Base-by-base conservation (phyloP, 768 basidiomycete species). In the Candolleomyces aberdarensis region DNA sequence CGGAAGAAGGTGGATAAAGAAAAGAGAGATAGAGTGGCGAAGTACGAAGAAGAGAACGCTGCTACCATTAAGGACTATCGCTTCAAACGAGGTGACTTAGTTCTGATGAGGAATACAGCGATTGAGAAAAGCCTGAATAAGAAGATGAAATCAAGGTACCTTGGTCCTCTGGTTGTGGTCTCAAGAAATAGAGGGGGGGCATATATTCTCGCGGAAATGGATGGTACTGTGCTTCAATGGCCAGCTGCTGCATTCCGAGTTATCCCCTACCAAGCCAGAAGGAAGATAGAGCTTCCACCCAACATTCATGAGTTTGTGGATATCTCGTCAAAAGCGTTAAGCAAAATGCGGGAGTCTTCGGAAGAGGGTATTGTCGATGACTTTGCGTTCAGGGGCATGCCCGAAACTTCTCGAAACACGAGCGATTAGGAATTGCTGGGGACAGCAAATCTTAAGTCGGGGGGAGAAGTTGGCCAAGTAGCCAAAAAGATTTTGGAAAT, bases 161-260 rank as follows among this genome's bases (percentile, higher is more conserved):
- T 75, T 13, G 79, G 78, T 17, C 78, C 77, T 0, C 71, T 74
- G 59, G 62, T 73, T 0, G 74, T 80, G 0, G 53, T 77, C 3
- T 32, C 60, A 5, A 63, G 65, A 5, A 74, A 69, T 13, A 49
- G 47, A 8, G 71, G 72, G 4, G 72, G 74, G 4, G 67, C 72
- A 1, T 77, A 74, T 47, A 63, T 72, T 2, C 58, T 77, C 0
- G 65, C 65, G 2, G 74, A 75, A 53, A 61, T 74, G 1, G 71
- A 75, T 47, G 72, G 74, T 0, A 52, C 71, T 0, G 52, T 74
- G 5, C 70, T 65, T 11, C 49, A 66, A 20, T 32, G 56, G 1
- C 52, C 52, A 5, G 50, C 69, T 6, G 67, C 59, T 0, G 66
- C 66, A 0, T 70, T 66, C 53, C 48, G 64, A 0, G 32, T 72